A percentile compares a stretch with the other conserved stretches of the same genome.
Conservation (phyloP, 441 rosid species). For the Populus hybrid region DNA sequence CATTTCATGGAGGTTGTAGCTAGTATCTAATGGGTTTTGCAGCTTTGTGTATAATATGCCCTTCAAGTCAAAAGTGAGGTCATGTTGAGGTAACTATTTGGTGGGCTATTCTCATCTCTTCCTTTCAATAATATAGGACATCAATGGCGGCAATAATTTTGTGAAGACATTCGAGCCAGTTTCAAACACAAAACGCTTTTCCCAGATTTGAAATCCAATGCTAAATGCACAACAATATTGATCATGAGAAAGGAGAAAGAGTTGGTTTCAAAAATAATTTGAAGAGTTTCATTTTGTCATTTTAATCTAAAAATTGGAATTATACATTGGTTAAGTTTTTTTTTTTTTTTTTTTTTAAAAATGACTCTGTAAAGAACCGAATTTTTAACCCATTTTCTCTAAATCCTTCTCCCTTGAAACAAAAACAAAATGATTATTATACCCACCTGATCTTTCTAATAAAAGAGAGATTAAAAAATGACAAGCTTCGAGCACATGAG, state of each 20-base stretch:
- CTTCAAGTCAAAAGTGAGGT: background rate
- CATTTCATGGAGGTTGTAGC: constrained; percentile 7
- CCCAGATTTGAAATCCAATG: background rate
- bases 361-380: no score
- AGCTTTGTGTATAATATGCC: background rate
- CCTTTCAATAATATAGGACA: background rate
- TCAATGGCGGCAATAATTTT: background rate
- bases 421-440: no score
- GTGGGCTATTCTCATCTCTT: background rate
- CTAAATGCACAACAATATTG: background rate
- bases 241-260: no score
- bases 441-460: no score
- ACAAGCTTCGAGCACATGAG: background rate
- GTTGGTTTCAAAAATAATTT: no score
- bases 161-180: background rate
- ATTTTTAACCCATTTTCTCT: no score
- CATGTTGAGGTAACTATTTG: background rate
- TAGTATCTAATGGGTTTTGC: background rate
- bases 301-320: no score
- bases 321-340: no score
- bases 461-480: no score
- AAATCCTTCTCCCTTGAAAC: no score
- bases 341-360: no score
- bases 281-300: no score
- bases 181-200: background rate